phyloP scores from a whole-genome alignment of 2,329 filamentous ascomycete species.

The Tolypocladium pustulatum region DNA sequence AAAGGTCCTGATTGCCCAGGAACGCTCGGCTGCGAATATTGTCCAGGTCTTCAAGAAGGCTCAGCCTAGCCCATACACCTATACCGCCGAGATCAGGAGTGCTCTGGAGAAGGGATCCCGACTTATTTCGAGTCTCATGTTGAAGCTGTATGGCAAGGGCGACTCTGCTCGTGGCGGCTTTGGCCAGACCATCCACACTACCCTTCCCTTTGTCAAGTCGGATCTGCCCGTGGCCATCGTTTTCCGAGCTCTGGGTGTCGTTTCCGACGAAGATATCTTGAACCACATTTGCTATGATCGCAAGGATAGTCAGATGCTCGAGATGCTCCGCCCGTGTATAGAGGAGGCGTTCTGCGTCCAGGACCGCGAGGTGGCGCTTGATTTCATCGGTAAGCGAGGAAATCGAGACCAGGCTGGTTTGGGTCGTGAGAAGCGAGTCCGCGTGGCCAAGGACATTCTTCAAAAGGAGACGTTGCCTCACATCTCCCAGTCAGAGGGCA shows the following conservation, averaged over 20 bases:
- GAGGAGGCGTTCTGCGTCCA: conserved; percentile 96
- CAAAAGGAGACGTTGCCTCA: conserved; percentile 96
- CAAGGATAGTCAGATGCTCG: conserved; percentile 91
- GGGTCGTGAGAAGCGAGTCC: conserved; percentile 76
- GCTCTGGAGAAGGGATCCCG: conserved; percentile 93
- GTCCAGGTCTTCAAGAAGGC: conserved; percentile 99
- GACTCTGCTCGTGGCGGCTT: conserved; percentile 67
- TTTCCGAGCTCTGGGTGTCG: conserved; percentile 88
- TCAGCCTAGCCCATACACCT: conserved; percentile 80
- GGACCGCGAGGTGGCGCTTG: conserved; percentile 84
- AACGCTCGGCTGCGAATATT: conserved; percentile 95
- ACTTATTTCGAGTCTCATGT: conserved; percentile 81
- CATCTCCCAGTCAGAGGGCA: conserved; percentile 90
- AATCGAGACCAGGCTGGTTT: conserved; percentile 50
- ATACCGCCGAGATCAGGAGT: conserved; percentile 91
- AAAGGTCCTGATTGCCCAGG: conserved; percentile 95
- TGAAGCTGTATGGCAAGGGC: conserved; percentile 83
- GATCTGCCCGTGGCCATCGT: conserved; percentile 93
- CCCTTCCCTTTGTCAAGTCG: conserved; percentile 84
- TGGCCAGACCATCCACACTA: conserved; percentile 81
- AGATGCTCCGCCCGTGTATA: conserved; percentile 94
- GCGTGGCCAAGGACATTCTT: conserved; percentile 86
- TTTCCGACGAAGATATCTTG: conserved; percentile 94
- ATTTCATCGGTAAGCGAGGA: conserved; percentile 91
- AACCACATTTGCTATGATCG: conserved; percentile 97